Conservation (phyloP, 2,329 filamentous ascomycete genomes). For the Microascus cirrosus region DNA sequence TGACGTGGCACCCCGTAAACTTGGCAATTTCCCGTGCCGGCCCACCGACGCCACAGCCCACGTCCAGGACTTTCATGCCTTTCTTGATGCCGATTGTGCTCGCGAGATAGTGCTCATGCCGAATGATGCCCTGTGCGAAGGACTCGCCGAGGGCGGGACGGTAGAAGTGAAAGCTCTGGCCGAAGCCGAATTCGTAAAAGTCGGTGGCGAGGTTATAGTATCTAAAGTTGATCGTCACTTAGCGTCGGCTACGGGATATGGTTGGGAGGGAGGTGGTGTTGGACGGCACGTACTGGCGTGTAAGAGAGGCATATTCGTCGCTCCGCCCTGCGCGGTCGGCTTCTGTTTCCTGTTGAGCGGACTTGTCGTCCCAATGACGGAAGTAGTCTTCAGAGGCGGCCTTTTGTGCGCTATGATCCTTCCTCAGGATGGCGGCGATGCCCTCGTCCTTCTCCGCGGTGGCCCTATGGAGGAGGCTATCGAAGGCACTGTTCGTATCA, state of each 20-base stretch:
- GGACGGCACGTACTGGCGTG: conserved; percentile 60
- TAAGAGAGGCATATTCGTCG: conserved; percentile 84
- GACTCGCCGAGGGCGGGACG: conserved; percentile 79
- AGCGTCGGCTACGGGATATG: too few relatives aligned
- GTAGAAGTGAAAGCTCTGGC: conserved; percentile 94
- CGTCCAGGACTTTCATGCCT: conserved; percentile 83
- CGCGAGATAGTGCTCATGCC: conserved; percentile 96
- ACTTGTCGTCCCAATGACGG: conserved; percentile 91
- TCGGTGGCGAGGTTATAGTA: conserved; percentile 98
- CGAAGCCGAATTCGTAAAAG: conserved; percentile 95
- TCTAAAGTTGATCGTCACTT: conserved; percentile 27
- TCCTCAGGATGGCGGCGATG: conserved; percentile 73
- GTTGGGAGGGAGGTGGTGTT: conserved; percentile 9
- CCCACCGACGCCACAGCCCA: conserved; percentile 93
- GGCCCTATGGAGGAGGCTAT: conserved; percentile 5
- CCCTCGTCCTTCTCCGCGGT: conserved; percentile 27
- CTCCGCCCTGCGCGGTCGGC: conserved; percentile 73
- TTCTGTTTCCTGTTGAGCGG: conserved; percentile 66
- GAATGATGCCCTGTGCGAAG: conserved; percentile 84
- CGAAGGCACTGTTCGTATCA: neutral
- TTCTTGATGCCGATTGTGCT: conserved; percentile 77
- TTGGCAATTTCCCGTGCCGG: conserved; percentile 93
- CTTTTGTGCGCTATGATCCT: conserved; percentile 65
- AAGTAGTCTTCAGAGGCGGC: conserved; percentile 85
- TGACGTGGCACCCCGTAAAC: conserved; percentile 82